Base-by-base conservation (phyloP, 306 rosid species). In the Prinsepia uniflora region DNA sequence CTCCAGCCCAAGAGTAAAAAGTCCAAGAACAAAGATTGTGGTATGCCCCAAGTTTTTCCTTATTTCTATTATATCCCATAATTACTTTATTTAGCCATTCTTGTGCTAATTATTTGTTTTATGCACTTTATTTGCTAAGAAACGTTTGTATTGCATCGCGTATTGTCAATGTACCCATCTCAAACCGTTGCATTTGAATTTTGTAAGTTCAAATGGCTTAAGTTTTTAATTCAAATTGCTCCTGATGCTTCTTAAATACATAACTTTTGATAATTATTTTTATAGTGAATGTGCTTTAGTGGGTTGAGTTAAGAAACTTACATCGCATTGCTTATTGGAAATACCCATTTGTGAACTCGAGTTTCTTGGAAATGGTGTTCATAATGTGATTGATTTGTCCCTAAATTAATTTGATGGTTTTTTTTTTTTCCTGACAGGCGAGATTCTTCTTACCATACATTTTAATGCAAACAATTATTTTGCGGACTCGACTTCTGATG, bases 1-100 rank as follows among this genome's bases (percentile, higher is more conserved):
- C 81, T 93, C 80, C 86, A 77, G 61, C 86, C 96, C 73, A 93
- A 86, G 77, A 83, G 55, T 60, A 86, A 87, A 69, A 90, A 84
- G 81, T 72, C 78, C 81, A 88, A 87, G 85, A 82, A 77, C 81
- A 85, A 81, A 83, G 89, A 84, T 64, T 89, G 96, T 79, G 98
- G 98, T 93, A 85, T 68, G 78, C 71, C 65, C 20, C 15, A 15
- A 59, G 4, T 30, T 30, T 30, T 30, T 4, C 18, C 13, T 49
- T 7, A 19, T n/a, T 13, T 49, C 55, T 49, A 13, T 13, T 6
- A 13, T 49, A 49, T 15, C n/a, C 55, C 55, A 49, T 49, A 49
- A 30, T 30, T 30, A 30, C 36, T 30, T 2, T n/a, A n/a, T 10
- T n/a, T 3, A 17, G 7, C 7, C 60, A 20, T 55, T 59, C 64